Percentiles rank a stretch among this genome's conserved stretches.
Evolutionary conservation across 768 basidiomycete species (phyloP).

Genomic region (Botryobasidium botryosum): DNA sequence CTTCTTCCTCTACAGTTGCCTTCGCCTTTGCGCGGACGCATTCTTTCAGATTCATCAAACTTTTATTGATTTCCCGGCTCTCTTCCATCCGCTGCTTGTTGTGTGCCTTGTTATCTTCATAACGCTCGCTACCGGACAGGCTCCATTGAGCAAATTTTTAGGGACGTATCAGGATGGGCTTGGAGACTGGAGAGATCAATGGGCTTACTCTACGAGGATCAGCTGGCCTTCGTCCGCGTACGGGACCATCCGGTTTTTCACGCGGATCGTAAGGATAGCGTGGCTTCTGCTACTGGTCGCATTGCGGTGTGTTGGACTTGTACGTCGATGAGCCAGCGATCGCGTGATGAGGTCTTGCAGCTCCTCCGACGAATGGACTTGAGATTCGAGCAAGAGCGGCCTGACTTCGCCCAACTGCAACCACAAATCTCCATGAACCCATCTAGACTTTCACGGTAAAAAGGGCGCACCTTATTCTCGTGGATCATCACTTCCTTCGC

Average conservation of each 20-base stretch:
- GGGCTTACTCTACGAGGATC: constrained; percentile 22
- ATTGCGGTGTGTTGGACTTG: constrained; percentile 22
- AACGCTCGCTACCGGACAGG: constrained; percentile 23
- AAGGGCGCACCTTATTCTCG: no score
- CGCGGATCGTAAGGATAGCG: constrained; percentile 20
- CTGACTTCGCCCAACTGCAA: no score
- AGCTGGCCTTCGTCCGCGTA: constrained; percentile 23
- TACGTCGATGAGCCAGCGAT: constrained; percentile 19
- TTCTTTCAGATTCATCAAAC: constrained; percentile 23
- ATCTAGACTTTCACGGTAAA: no score
- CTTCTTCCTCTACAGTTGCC: constrained; percentile 20
- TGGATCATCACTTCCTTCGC: no score
- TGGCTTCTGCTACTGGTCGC: constrained; percentile 22
- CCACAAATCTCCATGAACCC: no score
- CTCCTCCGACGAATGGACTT: constrained; percentile 18
- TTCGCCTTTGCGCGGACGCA: constrained; percentile 24
- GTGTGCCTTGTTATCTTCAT: constrained; percentile 24
- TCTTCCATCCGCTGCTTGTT: constrained; percentile 23
- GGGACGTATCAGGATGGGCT: background rate
- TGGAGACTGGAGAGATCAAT: background rate
- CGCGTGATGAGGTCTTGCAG: constrained; percentile 20
- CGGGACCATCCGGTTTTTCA: constrained; percentile 21
- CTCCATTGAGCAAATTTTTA: constrained; percentile 9
- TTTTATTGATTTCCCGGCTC: constrained; percentile 23
- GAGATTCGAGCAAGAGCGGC: constrained; percentile 18